Percentiles rank a stretch among this genome's conserved stretches.
Conservation (phyloP, 1,284 basidiomycete species). For the Pseudozyma pruni region DNA sequence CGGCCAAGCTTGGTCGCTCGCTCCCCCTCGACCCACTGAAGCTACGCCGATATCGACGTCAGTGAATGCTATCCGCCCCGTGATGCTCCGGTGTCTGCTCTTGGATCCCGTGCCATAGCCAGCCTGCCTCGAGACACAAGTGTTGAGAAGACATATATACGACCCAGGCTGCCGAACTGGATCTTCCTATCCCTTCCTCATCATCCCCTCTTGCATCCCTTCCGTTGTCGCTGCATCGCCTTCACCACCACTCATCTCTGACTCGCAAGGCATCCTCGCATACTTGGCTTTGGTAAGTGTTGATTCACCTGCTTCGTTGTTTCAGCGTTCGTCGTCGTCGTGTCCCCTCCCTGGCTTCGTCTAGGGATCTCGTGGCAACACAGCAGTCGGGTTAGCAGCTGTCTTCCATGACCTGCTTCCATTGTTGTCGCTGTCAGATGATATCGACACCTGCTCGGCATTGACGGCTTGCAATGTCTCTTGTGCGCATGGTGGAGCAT, state of each 20-base stretch:
- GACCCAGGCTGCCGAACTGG: not conserved
- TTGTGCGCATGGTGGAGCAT: slow-evolving; percentile 1
- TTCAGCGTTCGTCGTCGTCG: too few species aligned
- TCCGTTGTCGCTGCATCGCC: slow-evolving; percentile 4
- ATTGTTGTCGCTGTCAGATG: not conserved
- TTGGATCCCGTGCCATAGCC: not conserved
- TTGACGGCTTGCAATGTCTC: slow-evolving; percentile 5
- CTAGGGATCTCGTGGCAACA: not conserved
- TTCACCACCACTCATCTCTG: slow-evolving; percentile 3
- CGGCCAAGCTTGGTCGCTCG: too few species aligned
- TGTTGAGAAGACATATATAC: slow-evolving; percentile 46
- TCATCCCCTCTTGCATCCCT: slow-evolving; percentile 6
- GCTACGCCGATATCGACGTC: slow-evolving; percentile 8
- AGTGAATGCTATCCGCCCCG: slow-evolving; percentile 3
- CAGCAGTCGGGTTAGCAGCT: not conserved
- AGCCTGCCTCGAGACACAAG: slow-evolving; percentile 21
- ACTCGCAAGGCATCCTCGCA: slow-evolving; percentile 1
- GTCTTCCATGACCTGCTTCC: not conserved
- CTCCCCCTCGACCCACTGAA: too few species aligned
- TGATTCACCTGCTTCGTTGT: not conserved
- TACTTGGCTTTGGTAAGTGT: slow-evolving; percentile 16
- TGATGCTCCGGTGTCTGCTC: slow-evolving; percentile 29
- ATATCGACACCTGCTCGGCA: not conserved
- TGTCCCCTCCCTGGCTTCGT: not conserved
- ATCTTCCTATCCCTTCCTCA: slow-evolving; percentile 6